These are phyloP conservation scores for Epichloe elymi DNA, from an alignment of 2,329 filamentous ascomycete species.

Conservation along the genomic window DNA sequence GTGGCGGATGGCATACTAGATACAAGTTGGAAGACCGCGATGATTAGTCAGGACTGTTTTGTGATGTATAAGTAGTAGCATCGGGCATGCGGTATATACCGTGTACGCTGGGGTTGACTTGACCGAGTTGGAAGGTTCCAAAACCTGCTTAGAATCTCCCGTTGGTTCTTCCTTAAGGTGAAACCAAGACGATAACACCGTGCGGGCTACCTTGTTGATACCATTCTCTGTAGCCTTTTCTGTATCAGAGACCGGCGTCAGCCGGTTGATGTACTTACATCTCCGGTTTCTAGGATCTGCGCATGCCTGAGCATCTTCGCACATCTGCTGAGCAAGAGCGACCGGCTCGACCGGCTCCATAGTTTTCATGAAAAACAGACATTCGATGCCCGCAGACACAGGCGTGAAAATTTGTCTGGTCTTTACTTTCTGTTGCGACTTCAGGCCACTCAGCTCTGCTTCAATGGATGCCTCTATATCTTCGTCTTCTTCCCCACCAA, in stretches of 20 bases:
- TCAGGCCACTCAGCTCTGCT: constrained; percentile 56
- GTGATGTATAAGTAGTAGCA: background rate
- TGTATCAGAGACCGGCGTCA: constrained; percentile 38
- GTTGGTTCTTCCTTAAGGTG: constrained; percentile 22
- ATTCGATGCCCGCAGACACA: constrained; percentile 44
- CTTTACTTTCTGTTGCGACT: constrained; percentile 25
- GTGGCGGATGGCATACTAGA: constrained; percentile 72
- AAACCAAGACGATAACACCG: constrained; percentile 54
- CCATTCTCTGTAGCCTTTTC: constrained; percentile 57
- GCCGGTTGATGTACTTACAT: constrained; percentile 44
- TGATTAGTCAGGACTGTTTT: background rate
- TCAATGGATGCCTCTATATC: constrained; percentile 64
- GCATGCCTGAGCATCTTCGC: constrained; percentile 36
- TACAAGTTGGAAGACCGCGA: background rate
- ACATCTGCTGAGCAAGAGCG: constrained; percentile 39
- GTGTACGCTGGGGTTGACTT: constrained; percentile 19
- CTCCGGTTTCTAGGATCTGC: constrained; percentile 29
- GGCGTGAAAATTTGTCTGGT: constrained; percentile 37
- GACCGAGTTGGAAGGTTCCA: background rate
- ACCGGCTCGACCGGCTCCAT: constrained; percentile 41
- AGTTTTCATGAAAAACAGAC: constrained; percentile 49
- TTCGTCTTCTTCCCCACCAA: constrained; percentile 30
- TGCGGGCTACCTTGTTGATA: constrained; percentile 48
- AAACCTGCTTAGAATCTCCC: constrained; percentile 6
- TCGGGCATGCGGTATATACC: constrained; percentile 22